A percentile compares a stretch with the other conserved stretches of the same genome.
Conservation (phyloP, 2,329 filamentous ascomycete genomes). For the Colletotrichum gigasporum region DNA sequence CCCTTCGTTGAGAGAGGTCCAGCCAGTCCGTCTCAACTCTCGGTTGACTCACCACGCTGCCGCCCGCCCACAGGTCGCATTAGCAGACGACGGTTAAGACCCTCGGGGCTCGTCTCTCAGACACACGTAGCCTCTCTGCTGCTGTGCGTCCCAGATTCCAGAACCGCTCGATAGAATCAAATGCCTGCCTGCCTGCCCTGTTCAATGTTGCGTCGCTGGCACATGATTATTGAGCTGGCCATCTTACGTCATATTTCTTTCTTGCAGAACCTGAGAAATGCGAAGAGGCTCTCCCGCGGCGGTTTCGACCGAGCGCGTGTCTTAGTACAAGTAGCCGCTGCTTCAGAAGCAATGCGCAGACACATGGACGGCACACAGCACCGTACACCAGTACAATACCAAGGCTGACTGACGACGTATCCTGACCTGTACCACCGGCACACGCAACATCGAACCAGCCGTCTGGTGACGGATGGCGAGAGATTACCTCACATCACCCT, state of each 20-base stretch:
- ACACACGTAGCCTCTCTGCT: neutral
- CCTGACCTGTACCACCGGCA: neutral
- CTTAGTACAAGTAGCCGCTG: neutral
- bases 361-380: neutral
- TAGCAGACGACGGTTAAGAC: neutral
- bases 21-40: neutral
- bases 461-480: neutral
- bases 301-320: neutral
- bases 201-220: neutral
- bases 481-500: constrained; percentile 19
- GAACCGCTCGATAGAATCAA: neutral
- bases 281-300: neutral
- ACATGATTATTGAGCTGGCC: no score
- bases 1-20: no score
- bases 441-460: neutral
- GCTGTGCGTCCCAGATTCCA: no score
- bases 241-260: constrained; percentile 1
- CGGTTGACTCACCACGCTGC: neutral
- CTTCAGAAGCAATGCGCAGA: neutral
- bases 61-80: neutral
- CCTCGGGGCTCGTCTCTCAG: neutral
- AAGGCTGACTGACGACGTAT: no score
- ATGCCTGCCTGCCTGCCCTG: neutral
- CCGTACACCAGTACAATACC: no score
- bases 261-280: neutral